phyloP scores from a whole-genome alignment of 2,329 filamentous ascomycete genomes.

The Xylariaceae sp. region DNA sequence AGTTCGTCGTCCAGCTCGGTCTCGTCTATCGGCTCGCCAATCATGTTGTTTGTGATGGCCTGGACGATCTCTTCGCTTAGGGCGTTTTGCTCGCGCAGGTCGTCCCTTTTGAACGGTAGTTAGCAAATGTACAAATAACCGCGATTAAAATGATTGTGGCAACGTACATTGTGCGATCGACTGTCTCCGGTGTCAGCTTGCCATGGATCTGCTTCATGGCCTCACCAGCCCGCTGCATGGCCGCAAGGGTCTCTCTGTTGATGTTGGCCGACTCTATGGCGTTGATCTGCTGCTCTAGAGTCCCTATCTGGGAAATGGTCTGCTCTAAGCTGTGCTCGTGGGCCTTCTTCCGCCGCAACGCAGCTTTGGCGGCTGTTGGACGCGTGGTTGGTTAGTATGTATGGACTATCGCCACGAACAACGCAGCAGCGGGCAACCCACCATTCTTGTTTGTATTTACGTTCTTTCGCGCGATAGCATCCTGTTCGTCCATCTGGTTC shows the following conservation, averaged over 20 bases:
- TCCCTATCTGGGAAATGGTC: constrained; percentile 82
- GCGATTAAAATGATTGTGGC: not conserved
- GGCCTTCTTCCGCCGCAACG: constrained; percentile 88
- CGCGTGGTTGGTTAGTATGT: constrained; percentile 16
- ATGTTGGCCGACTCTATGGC: constrained; percentile 98
- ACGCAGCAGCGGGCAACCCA: constrained; percentile 42
- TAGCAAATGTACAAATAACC: constrained; percentile 1
- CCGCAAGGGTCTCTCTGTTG: constrained; percentile 90
- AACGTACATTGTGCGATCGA: constrained; percentile 88
- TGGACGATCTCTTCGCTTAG: constrained; percentile 89
- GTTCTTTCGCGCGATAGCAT: constrained; percentile 81
- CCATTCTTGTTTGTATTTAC: constrained; percentile 85
- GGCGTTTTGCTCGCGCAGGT: constrained; percentile 83
- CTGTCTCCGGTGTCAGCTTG: constrained; percentile 86
- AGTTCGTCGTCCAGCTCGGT: constrained; percentile 80
- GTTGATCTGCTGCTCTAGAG: constrained; percentile 91
- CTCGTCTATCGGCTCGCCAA: constrained; percentile 72
- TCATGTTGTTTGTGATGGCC: constrained; percentile 68
- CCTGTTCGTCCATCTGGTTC: constrained; percentile 89
- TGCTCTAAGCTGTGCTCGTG: constrained; percentile 90
- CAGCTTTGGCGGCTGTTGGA: constrained; percentile 74
- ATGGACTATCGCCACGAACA: constrained; percentile 9
- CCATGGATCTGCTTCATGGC: constrained; percentile 94
- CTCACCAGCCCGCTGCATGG: constrained; percentile 84
- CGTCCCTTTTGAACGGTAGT: constrained; percentile 57